Evolutionary conservation across 306 rosid genomes (phyloP).

Genomic region (Ceratonia siliqua): DNA sequence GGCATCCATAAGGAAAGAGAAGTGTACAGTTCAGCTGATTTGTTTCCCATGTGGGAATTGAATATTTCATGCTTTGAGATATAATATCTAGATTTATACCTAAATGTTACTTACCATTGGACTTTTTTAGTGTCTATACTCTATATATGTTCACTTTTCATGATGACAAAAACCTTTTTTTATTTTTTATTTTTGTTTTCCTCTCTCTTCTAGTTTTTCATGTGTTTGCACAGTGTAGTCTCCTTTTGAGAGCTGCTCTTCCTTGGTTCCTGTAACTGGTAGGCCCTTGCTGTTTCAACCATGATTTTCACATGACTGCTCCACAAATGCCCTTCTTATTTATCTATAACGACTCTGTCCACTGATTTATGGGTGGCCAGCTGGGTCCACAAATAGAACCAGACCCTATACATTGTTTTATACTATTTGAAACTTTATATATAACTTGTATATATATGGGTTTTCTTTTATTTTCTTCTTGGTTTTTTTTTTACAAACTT

Average conservation of each 20-base stretch:
- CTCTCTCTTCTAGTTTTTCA: slow-evolving; percentile 23
- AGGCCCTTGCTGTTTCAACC: slow-evolving; percentile 8
- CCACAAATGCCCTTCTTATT: neutral
- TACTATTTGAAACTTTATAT: neutral
- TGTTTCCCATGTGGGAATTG: slow-evolving; percentile 66
- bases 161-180: too few relatives aligned
- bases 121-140: neutral
- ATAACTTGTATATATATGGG: neutral
- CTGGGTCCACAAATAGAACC: slow-evolving; percentile 30
- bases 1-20: slow-evolving; percentile 43
- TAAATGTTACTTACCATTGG: slow-evolving; percentile 5
- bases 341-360: neutral
- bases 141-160: neutral
- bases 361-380: slow-evolving; percentile 16
- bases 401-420: neutral
- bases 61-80: slow-evolving; percentile 29
- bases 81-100: neutral
- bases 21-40: slow-evolving; percentile 56
- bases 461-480: neutral
- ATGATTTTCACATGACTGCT: slow-evolving; percentile 40
- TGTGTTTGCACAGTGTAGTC: slow-evolving; percentile 17
- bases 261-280: neutral
- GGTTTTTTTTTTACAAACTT: neutral
- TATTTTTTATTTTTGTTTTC: too few relatives aligned
- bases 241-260: slow-evolving; percentile 7